Evolutionary conservation across 768 basidiomycete genomes (phyloP).

Genomic region (Termitomyces sp.): DNA sequence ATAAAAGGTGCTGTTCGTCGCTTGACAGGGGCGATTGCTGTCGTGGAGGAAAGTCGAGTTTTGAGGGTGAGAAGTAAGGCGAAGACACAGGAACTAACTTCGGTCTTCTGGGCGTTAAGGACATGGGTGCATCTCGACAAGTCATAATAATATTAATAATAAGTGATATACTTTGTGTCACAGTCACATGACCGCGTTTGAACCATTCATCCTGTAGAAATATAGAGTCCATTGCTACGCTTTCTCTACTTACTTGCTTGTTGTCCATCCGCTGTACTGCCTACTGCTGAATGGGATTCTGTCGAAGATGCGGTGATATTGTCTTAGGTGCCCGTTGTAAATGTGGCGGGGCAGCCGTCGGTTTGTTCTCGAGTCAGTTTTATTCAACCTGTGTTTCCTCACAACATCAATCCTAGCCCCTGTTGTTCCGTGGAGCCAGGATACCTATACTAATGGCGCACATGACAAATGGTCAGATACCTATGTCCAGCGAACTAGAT

Average conservation of each 20-base stretch:
- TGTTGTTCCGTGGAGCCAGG: slow-evolving; percentile 60
- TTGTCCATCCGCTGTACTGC: slow-evolving; percentile 3
- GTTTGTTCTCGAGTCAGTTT: slow-evolving; percentile 37
- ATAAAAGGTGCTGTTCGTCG: neutral
- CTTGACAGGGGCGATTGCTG: neutral
- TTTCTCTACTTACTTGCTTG: slow-evolving; percentile 4
- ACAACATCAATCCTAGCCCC: slow-evolving; percentile 41
- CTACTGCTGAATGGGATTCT: slow-evolving; percentile 62
- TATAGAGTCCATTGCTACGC: neutral
- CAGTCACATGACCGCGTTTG: slow-evolving; percentile 16
- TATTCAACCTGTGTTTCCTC: neutral
- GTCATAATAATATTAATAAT: too few relatives aligned
- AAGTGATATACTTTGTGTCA: neutral
- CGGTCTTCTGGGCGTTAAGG: neutral
- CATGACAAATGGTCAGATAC: slow-evolving; percentile 80
- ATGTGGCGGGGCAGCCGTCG: slow-evolving; percentile 76
- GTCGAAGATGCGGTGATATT: slow-evolving; percentile 82
- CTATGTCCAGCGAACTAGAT: slow-evolving; percentile 54
- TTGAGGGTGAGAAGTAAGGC: slow-evolving; percentile 5
- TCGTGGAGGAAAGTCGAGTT: neutral
- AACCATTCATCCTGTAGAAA: neutral
- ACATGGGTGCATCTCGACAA: neutral
- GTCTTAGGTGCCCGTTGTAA: slow-evolving; percentile 66
- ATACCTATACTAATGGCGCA: slow-evolving; percentile 30
- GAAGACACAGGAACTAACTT: neutral